These are phyloP conservation scores for Vitis rupestris DNA, from an alignment of 164 flowering plant species.

Conservation along the genomic window DNA sequence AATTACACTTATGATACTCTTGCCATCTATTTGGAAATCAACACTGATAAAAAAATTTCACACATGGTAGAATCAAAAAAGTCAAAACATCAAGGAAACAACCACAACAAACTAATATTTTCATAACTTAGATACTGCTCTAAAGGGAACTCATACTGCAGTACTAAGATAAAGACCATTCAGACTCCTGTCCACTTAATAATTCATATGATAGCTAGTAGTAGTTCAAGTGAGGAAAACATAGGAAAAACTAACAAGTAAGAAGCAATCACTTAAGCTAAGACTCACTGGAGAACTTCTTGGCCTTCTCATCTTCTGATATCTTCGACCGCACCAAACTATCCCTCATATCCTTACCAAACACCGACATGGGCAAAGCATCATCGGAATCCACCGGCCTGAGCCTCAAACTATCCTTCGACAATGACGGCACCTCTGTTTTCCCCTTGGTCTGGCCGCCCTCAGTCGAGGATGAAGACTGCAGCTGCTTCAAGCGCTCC, in stretches of 20 bases:
- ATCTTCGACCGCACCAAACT: conserved; percentile 27
- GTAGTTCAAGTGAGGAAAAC: too few species aligned
- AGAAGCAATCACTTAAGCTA: not conserved
- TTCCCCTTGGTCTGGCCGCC: too few species aligned
- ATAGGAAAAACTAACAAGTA: not conserved
- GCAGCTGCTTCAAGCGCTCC: too few species aligned
- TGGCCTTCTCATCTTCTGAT: conserved; percentile 23
- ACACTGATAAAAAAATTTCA: not conserved
- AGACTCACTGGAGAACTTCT: conserved; percentile 25
- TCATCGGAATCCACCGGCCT: conserved; percentile 3
- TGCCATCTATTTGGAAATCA: too few species aligned
- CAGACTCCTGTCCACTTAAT: too few species aligned
- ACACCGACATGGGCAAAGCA: conserved; percentile 21
- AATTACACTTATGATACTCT: too few species aligned
- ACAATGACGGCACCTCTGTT: too few species aligned
- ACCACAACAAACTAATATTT: not conserved
- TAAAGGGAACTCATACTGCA: not conserved
- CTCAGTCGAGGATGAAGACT: too few species aligned
- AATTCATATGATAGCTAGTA: too few species aligned
- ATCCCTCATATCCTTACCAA: conserved; percentile 32
- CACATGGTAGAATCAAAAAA: not conserved
- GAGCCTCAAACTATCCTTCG: too few species aligned
- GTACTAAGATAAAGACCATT: too few species aligned
- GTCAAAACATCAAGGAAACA: not conserved
- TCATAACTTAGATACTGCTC: not conserved